Evolutionary conservation across 345 rosid genomes (phyloP).

Genomic region (Heritiera littoralis): DNA sequence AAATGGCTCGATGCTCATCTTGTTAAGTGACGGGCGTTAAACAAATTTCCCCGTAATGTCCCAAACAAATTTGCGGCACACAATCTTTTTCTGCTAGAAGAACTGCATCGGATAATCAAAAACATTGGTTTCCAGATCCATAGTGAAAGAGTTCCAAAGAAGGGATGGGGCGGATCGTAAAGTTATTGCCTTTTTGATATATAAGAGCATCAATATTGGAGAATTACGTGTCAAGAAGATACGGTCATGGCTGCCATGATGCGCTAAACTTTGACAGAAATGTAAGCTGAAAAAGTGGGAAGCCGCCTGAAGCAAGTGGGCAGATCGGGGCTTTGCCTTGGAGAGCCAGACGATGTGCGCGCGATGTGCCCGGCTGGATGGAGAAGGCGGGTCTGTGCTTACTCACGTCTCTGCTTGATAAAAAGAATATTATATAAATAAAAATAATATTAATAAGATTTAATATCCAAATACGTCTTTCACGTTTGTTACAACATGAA

Average conservation of each 20-base stretch:
- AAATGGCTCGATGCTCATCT: constrained; percentile 23
- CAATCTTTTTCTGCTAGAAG: background rate
- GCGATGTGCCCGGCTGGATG: background rate
- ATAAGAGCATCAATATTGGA: background rate
- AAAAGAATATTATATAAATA: too few species aligned
- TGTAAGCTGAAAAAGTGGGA: background rate
- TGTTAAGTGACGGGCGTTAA: background rate
- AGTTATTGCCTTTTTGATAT: background rate
- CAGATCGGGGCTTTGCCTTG: background rate
- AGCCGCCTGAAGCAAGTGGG: background rate
- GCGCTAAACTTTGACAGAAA: background rate
- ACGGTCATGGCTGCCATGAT: background rate
- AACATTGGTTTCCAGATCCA: background rate
- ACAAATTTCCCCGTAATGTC: background rate
- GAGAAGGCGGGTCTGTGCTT: background rate
- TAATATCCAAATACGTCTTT: too few species aligned
- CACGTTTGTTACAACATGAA: too few species aligned
- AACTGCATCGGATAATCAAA: background rate
- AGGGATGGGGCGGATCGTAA: background rate
- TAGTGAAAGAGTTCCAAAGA: background rate
- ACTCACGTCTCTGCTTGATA: too few species aligned
- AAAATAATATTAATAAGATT: too few species aligned
- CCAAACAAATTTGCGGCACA: background rate
- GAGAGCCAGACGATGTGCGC: background rate
- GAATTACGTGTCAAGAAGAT: background rate